Conservation (phyloP, 306 rosid species). For the Trichosanthes cucumerina region DNA sequence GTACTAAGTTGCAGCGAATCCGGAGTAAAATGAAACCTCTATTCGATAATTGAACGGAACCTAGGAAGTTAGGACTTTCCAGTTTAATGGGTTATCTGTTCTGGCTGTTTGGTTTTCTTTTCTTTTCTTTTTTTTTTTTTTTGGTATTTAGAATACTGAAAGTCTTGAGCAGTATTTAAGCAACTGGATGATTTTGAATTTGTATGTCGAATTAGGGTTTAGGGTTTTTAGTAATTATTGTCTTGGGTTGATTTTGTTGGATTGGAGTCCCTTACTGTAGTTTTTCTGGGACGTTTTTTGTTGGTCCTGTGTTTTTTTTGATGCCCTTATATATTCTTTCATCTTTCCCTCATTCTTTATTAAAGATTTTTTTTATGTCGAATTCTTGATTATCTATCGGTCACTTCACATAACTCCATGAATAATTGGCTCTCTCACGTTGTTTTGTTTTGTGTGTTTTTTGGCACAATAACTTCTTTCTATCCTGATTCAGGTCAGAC, state of each 20-base stretch:
- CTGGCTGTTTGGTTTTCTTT: not conserved
- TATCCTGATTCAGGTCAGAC: conserved; percentile 49
- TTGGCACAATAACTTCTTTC: conserved; percentile 3
- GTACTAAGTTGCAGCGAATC: not conserved
- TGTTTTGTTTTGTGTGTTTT: not conserved
- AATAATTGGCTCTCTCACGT: not conserved
- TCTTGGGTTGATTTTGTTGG: no score
- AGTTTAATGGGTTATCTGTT: not conserved
- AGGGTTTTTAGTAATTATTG: no score
- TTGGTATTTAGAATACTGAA: not conserved
- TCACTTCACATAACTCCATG: not conserved
- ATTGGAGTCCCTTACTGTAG: no score
- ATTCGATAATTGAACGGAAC: not conserved
- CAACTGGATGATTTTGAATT: not conserved
- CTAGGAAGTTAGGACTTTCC: not conserved
- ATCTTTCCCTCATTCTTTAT: no score
- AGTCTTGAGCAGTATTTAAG: not conserved
- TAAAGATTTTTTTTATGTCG: not conserved
- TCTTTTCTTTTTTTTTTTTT: not conserved
- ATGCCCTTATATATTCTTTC: no score
- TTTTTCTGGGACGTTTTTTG: no score
- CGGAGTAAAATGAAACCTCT: not conserved
- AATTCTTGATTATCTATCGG: not conserved
- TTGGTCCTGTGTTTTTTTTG: no score
- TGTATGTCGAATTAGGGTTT: not conserved